A percentile compares a stretch with the other conserved stretches of the same genome.
These are phyloP conservation scores for Aspergillus costaricaensis DNA, from an alignment of 2,329 filamentous ascomycete genomes.

Conservation along the genomic window DNA sequence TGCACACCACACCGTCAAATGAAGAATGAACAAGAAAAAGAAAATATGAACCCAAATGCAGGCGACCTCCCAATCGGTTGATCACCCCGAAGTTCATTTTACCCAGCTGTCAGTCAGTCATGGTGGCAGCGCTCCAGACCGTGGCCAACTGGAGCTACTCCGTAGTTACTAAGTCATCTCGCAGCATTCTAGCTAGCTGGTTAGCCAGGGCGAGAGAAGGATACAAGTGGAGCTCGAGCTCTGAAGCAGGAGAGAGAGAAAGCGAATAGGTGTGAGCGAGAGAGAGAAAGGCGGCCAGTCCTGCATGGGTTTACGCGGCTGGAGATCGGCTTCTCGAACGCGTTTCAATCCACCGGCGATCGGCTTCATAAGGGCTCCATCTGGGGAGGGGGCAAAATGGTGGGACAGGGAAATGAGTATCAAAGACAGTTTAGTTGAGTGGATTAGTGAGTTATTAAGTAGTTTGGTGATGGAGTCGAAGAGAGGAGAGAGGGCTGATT, in stretches of 20 bases:
- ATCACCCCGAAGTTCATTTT: conserved; percentile 1
- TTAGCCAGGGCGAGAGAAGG: not conserved
- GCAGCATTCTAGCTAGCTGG: not conserved
- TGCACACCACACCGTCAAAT: too few relatives aligned
- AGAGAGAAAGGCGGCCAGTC: not conserved
- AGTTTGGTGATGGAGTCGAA: not conserved
- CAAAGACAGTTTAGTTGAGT: not conserved
- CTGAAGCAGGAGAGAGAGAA: not conserved
- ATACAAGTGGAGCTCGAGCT: conserved; percentile 12
- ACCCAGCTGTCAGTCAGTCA: not conserved
- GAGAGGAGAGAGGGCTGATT: too few relatives aligned
- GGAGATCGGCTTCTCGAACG: conserved; percentile 16
- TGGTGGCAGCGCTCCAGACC: conserved; percentile 7
- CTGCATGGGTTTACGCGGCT: conserved; percentile 6
- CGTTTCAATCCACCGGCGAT: conserved; percentile 14
- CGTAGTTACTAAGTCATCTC: not conserved
- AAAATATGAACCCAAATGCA: not conserved
- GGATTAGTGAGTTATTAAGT: not conserved
- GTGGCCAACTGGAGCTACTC: not conserved
- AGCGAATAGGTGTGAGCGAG: too few relatives aligned
- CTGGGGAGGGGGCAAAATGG: not conserved
- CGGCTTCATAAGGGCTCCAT: conserved; percentile 8
- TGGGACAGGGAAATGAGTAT: conserved; percentile 1
- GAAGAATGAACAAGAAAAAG: not conserved
- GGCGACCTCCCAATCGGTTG: not conserved